Percentiles rank a stretch among this genome's conserved stretches.
Evolutionary conservation across 495 filamentous ascomycete genomes (phyloP).

Genomic region (Penicillium antarcticum): DNA sequence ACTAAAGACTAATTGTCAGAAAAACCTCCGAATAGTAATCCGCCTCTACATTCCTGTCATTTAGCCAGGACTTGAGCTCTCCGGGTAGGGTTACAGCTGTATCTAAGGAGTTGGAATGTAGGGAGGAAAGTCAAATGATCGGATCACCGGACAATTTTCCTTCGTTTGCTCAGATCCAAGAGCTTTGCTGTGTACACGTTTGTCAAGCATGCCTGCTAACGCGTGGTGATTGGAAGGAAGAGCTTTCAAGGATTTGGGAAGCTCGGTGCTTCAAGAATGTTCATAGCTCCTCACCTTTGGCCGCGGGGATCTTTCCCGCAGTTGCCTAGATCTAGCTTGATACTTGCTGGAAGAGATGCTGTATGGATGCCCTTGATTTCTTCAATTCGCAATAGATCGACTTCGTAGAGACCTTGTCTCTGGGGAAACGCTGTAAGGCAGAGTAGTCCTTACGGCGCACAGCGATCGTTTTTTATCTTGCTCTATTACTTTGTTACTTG

Average conservation of each 20-base stretch:
- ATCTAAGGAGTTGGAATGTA: slow-evolving; percentile 16
- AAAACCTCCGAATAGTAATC: slow-evolving; percentile 13
- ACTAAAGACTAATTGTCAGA: slow-evolving; percentile 1
- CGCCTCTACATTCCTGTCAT: slow-evolving; percentile 14
- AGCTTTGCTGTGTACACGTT: neutral
- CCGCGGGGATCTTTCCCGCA: slow-evolving; percentile 3
- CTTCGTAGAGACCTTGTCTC: neutral
- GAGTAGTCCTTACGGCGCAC: neutral
- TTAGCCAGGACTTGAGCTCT: slow-evolving; percentile 8
- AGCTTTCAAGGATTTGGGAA: neutral
- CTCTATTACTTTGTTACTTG: neutral
- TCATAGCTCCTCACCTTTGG: slow-evolving; percentile 3
- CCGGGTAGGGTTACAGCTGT: slow-evolving; percentile 11
- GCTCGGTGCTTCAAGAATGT: slow-evolving; percentile 3
- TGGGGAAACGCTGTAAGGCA: slow-evolving; percentile 3
- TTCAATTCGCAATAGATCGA: slow-evolving; percentile 1
- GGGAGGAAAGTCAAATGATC: slow-evolving; percentile 11
- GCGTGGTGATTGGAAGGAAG: slow-evolving; percentile 1
- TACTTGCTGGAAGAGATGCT: neutral
- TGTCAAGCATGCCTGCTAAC: slow-evolving; percentile 4
- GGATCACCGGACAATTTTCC: slow-evolving; percentile 11
- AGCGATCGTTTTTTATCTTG: neutral
- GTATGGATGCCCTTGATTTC: slow-evolving; percentile 6
- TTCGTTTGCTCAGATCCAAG: neutral
- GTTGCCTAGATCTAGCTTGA: neutral